Base-by-base conservation (phyloP, 306 rosid genomes). In the Cicer arietinum region DNA sequence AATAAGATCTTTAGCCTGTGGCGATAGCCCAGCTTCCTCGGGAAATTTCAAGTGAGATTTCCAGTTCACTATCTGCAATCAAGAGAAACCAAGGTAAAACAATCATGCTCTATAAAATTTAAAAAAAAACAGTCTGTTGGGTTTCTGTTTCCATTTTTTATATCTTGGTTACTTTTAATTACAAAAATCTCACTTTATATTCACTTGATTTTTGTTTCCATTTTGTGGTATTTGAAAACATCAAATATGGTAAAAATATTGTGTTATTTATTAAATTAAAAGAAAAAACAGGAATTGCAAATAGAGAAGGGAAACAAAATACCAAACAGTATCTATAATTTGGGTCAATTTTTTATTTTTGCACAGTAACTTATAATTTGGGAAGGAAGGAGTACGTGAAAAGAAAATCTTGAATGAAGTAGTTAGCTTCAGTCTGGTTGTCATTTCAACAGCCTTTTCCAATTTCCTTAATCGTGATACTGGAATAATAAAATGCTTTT, bases 1-100 rank as follows among this genome's bases (percentile, higher is more conserved):
- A 18, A 92, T 89, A 75, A 95, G 91, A 86, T 88, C 91, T 83
- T 92, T 95, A 73, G 97, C 97, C 78, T 88, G 89, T 3, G 80
- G 89, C 74, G 99, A 92, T 37, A 95, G 85, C 81, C 76, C 83
- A 80, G 89, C 99, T 77, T 92, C 99, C 78, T 85, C 97, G n/a
- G 99, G 99, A 81, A 95, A 95, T 81, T 90, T 92, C 91, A 95
- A 85, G 85, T 90, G 95, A 69, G 97, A 86, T 89, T 84, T 92
- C 98, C 98, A 95, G 65, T 92, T 95, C 63, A 95, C 99, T 66
- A 95, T 95, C 99, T 95, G 89, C 42, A 59, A 53, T 64, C 71
- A 82, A 73, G 63, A 64, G 70, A 42, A 73, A 61, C 54, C 66
- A 50, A 56, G 61, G 64, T 48, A 51, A 75, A 45, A 64, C 64